Conservation (phyloP, 1,284 basidiomycete genomes). For the Puccinia brachypodii region DNA sequence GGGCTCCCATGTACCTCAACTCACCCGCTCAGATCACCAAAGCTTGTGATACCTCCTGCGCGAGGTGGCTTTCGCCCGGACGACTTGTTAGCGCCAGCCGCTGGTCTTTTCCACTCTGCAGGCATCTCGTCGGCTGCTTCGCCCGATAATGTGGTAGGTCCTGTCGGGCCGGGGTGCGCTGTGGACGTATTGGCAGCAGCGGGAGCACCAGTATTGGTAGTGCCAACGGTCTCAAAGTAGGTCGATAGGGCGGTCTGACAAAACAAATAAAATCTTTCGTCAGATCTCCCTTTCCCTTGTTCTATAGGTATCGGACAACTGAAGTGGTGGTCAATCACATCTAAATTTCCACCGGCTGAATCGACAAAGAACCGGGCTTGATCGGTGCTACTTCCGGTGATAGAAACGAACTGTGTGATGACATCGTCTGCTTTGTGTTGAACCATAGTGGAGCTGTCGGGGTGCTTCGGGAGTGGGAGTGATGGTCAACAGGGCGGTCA, state of each 20-base stretch:
- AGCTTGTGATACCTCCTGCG: constrained; percentile 38
- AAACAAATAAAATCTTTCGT: not conserved
- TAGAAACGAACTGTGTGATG: constrained; percentile 44
- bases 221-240: constrained; percentile 56
- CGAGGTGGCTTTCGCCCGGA: not conserved
- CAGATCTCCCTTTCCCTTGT: not conserved
- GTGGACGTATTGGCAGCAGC: constrained; percentile 29
- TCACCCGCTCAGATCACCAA: constrained; percentile 42
- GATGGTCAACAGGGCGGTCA: not conserved
- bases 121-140: constrained; percentile 54
- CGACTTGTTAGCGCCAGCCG: constrained; percentile 5
- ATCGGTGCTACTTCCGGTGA: constrained; percentile 56
- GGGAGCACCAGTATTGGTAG: constrained; percentile 48
- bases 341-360: constrained; percentile 56
- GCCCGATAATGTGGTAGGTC: constrained; percentile 57
- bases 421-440: not conserved
- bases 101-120: constrained; percentile 50
- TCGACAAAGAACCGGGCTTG: constrained; percentile 58
- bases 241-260: constrained; percentile 56
- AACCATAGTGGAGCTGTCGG: not conserved
- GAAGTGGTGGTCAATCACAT: constrained; percentile 47
- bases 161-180: constrained; percentile 49
- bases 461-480: not conserved
- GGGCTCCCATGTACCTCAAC: not conserved
- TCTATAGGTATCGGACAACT: not conserved